A percentile compares a stretch with the other conserved stretches of the same genome.
Evolutionary conservation across 768 basidiomycete genomes (phyloP).

Genomic region (Hirschioporus abietinus): DNA sequence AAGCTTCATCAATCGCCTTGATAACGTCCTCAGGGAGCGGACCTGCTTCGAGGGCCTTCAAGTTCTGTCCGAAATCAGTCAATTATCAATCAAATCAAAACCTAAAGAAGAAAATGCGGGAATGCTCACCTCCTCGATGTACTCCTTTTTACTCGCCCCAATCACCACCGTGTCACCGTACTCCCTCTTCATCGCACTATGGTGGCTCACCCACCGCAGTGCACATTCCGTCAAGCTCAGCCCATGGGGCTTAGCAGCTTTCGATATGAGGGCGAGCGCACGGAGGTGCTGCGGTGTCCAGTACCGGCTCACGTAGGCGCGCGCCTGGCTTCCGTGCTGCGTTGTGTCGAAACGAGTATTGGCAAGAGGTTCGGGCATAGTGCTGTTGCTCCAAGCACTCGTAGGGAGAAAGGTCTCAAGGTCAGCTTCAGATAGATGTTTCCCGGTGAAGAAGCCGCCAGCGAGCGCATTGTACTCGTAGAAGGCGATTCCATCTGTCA

Average conservation of each 20-base stretch:
- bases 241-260: conserved; percentile 24
- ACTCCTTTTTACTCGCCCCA: conserved; percentile 29
- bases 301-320: conserved; percentile 12
- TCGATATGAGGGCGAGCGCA: conserved; percentile 26
- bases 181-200: conserved; percentile 19
- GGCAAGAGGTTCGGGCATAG: background rate
- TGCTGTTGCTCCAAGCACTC: conserved; percentile 1
- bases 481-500: conserved; percentile 16
- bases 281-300: conserved; percentile 24
- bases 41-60: background rate
- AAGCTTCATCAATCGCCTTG: conserved; percentile 1
- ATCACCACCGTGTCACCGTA: conserved; percentile 29
- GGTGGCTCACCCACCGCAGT: conserved; percentile 34
- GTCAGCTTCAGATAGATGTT: conserved; percentile 10
- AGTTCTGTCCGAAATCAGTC: background rate
- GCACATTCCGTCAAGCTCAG: conserved; percentile 31
- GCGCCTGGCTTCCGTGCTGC: background rate
- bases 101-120: background rate
- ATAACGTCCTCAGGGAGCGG: conserved; percentile 1
- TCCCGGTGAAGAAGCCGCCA: conserved; percentile 22
- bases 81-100: background rate
- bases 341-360: background rate
- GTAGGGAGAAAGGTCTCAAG: conserved; percentile 22
- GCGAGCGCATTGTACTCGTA: conserved; percentile 23
- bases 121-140: conserved; percentile 25